Percentiles rank a stretch among this genome's conserved stretches.
phyloP scores from a whole-genome alignment of 1,139 yeast genomes.

The Blastobotrys indianensis region DNA sequence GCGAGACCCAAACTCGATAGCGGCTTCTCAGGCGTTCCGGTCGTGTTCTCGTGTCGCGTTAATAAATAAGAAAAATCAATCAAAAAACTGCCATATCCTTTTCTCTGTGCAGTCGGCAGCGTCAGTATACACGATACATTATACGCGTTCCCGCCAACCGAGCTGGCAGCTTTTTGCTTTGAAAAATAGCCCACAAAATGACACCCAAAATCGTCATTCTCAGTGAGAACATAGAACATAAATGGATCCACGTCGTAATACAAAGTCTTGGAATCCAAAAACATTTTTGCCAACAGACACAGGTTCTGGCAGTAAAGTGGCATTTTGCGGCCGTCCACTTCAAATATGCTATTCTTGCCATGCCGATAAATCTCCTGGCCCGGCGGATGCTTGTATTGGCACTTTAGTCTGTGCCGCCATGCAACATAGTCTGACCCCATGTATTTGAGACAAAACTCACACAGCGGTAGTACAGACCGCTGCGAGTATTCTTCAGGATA shows the following conservation, averaged over 20 bases:
- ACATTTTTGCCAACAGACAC: conserved; percentile 82
- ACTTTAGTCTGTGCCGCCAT: conserved; percentile 66
- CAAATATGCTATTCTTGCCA: conserved; percentile 69
- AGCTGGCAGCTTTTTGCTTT: conserved; percentile 58
- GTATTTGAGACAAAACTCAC: conserved; percentile 82
- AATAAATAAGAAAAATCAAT: conserved; percentile 86
- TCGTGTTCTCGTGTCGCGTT: conserved; percentile 64
- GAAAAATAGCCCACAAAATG: conserved; percentile 93
- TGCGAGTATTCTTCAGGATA: conserved; percentile 82
- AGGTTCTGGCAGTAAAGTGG: conserved; percentile 81
- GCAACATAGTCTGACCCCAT: conserved; percentile 65
- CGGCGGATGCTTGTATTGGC: conserved; percentile 71
- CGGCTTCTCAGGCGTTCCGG: conserved; percentile 95
- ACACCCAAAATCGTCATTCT: conserved; percentile 53
- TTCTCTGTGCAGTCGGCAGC: conserved; percentile 78
- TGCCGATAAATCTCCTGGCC: conserved; percentile 80
- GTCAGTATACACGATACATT: conserved; percentile 89
- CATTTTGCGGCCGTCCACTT: conserved; percentile 84
- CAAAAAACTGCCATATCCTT: conserved; percentile 82
- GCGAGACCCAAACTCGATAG: conserved; percentile 78
- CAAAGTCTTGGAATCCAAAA: conserved; percentile 82
- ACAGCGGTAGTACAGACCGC: conserved; percentile 58
- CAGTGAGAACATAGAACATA: conserved; percentile 78
- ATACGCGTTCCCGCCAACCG: conserved; percentile 43
- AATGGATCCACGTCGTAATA: conserved; percentile 96